phyloP scores from a whole-genome alignment of 1,284 basidiomycete species.

The Fomitiporia mediterranea region DNA sequence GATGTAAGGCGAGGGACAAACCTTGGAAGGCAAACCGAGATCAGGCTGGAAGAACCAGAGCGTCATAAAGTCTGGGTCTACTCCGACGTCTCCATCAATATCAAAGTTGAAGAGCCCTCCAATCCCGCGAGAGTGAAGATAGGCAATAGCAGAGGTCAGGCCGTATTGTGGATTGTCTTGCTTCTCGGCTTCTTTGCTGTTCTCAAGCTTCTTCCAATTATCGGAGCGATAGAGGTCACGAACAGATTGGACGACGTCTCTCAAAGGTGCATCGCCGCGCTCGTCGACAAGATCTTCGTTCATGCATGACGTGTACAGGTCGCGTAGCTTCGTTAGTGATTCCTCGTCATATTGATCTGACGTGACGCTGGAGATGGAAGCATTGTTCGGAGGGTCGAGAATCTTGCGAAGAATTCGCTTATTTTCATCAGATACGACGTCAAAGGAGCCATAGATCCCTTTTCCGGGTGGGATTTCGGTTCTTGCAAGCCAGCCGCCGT shows the following conservation, averaged over 20 bases:
- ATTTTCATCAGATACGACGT: slow-evolving; percentile 58
- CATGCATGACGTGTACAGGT: slow-evolving; percentile 81
- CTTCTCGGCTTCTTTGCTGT: slow-evolving; percentile 9
- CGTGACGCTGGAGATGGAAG: slow-evolving; percentile 24
- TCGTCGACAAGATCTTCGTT: slow-evolving; percentile 65
- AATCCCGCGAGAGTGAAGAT: slow-evolving; percentile 81
- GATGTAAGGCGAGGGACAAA: slow-evolving; percentile 26
- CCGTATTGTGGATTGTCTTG: slow-evolving; percentile 34
- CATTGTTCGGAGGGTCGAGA: slow-evolving; percentile 38
- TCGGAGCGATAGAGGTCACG: slow-evolving; percentile 53
- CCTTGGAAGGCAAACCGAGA: slow-evolving; percentile 87
- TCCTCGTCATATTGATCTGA: slow-evolving; percentile 52
- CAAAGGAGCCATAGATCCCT: slow-evolving; percentile 61
- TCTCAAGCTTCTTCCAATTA: slow-evolving; percentile 33
- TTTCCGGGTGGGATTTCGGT: slow-evolving; percentile 86
- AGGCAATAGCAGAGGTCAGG: slow-evolving; percentile 80
- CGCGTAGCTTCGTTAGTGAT: slow-evolving; percentile 76
- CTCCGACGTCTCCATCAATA: slow-evolving; percentile 85
- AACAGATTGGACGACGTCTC: slow-evolving; percentile 53
- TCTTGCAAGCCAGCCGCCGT: slow-evolving; percentile 77
- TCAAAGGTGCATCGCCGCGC: slow-evolving; percentile 58
- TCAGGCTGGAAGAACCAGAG: slow-evolving; percentile 83
- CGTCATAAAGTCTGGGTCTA: slow-evolving; percentile 85
- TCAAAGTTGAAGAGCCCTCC: slow-evolving; percentile 72
- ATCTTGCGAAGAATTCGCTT: slow-evolving; percentile 59